Conservation (phyloP, 2,329 filamentous ascomycete species). For the Daldinia eschscholtzii region DNA sequence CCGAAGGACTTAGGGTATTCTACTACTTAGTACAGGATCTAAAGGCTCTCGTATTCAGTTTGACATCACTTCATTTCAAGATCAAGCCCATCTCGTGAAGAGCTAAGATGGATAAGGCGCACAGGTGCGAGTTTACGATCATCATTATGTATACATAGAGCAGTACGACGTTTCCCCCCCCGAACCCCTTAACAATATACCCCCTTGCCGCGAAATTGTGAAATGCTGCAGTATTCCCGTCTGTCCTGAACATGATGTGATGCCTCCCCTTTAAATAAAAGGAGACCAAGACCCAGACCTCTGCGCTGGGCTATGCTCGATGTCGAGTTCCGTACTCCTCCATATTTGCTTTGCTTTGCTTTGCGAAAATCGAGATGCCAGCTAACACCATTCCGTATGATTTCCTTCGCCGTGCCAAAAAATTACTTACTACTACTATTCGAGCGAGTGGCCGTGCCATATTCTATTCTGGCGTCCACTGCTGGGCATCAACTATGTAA, state of each 20-base stretch:
- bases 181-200: slow-evolving; percentile 15
- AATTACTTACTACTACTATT: slow-evolving; percentile 27
- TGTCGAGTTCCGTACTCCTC: slow-evolving; percentile 14
- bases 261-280: not conserved
- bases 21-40: slow-evolving; percentile 99
- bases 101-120: slow-evolving; percentile 3
- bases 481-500: slow-evolving; percentile 8
- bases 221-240: slow-evolving; percentile 10
- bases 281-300: slow-evolving; percentile 1
- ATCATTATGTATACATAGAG: slow-evolving; percentile 42
- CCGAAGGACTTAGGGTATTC: slow-evolving; percentile 95
- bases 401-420: slow-evolving; percentile 8
- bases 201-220: slow-evolving; percentile 11
- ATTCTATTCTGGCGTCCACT: slow-evolving; percentile 17
- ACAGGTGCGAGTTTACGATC: slow-evolving; percentile 42
- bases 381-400: slow-evolving; percentile 15
- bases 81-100: slow-evolving; percentile 76
- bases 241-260: slow-evolving; percentile 13
- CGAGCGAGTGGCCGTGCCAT: slow-evolving; percentile 15
- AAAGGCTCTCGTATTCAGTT: slow-evolving; percentile 94
- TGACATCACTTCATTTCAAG: slow-evolving; percentile 99
- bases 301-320: slow-evolving; percentile 9
- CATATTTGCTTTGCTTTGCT: slow-evolving; percentile 10
- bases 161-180: slow-evolving; percentile 4
- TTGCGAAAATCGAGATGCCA: slow-evolving; percentile 28